Evolutionary conservation across 2,329 filamentous ascomycete species (phyloP).

Genomic region (Biscogniauxia sp.): DNA sequence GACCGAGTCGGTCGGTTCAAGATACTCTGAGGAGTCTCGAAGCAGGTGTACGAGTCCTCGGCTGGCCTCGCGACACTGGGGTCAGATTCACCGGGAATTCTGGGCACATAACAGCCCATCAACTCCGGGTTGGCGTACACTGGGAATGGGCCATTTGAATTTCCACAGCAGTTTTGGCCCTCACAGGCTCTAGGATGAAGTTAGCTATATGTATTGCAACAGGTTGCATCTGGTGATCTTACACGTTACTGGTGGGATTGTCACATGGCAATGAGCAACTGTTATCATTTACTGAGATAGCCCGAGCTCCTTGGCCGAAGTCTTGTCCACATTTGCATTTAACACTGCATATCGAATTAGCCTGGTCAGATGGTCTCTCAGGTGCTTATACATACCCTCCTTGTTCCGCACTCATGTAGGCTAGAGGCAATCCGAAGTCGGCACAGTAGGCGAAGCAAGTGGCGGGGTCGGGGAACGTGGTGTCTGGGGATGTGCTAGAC

Average conservation of each 20-base stretch:
- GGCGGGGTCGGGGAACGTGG: background rate
- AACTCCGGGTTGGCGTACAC: slow-evolving; percentile 50
- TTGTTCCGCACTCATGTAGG: slow-evolving; percentile 6
- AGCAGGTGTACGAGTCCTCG: slow-evolving; percentile 21
- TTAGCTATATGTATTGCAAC: slow-evolving; percentile 2
- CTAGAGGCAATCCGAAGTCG: slow-evolving; percentile 12
- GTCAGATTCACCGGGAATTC: slow-evolving; percentile 25
- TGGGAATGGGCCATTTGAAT: slow-evolving; percentile 36
- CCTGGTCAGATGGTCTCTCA: background rate
- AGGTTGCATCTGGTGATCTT: slow-evolving; percentile 1
- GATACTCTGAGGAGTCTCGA: slow-evolving; percentile 15
- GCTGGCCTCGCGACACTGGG: background rate
- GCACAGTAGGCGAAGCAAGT: slow-evolving; percentile 16
- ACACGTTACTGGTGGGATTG: slow-evolving; percentile 1
- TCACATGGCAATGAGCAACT: slow-evolving; percentile 6
- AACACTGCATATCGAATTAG: slow-evolving; percentile 6
- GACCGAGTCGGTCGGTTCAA: background rate
- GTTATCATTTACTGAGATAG: background rate
- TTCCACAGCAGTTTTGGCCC: slow-evolving; percentile 25
- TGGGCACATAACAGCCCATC: slow-evolving; percentile 43
- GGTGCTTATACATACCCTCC: slow-evolving; percentile 6
- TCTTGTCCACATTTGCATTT: slow-evolving; percentile 13
- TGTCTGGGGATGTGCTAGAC: background rate
- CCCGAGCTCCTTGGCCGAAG: slow-evolving; percentile 4
- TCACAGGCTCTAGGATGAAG: slow-evolving; percentile 19